phyloP scores from a whole-genome alignment of 208 protist genomes.

The Leishmania martiniquensis region DNA sequence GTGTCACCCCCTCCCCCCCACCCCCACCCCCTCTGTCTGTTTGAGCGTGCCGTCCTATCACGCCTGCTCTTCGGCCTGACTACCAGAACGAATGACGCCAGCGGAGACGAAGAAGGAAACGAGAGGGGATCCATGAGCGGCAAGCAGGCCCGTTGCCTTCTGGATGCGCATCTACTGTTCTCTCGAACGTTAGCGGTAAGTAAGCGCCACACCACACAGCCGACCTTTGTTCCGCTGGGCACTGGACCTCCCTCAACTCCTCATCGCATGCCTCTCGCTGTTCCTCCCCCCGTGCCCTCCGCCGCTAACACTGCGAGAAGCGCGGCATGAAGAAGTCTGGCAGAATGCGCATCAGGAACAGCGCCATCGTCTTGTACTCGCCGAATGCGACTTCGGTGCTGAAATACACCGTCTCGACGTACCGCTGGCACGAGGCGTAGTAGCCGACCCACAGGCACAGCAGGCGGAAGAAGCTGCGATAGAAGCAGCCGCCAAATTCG shows the following conservation, averaged over 20 bases:
- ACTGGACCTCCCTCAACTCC: background rate
- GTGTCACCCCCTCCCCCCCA: too few species aligned
- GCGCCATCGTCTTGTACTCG: constrained; percentile 66
- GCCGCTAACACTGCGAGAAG: constrained; percentile 9
- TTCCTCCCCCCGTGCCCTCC: background rate
- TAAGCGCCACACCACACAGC: background rate
- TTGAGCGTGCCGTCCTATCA: background rate
- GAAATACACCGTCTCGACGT: constrained; percentile 85
- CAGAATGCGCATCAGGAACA: constrained; percentile 71
- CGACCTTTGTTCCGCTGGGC: background rate
- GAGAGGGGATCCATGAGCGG: background rate
- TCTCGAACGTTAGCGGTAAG: background rate
- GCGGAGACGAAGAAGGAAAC: background rate
- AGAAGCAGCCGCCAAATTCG: constrained; percentile 76
- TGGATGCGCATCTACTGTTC: background rate
- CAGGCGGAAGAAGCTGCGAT: constrained; percentile 82
- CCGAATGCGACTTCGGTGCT: constrained; percentile 81
- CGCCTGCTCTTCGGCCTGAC: background rate
- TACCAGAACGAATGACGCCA: background rate
- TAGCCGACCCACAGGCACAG: constrained; percentile 86
- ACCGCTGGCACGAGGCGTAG: constrained; percentile 77
- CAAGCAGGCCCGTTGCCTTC: background rate
- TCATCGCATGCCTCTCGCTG: background rate
- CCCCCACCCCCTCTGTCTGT: background rate
- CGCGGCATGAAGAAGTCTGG: constrained; percentile 67